A percentile compares a stretch with the other conserved stretches of the same genome.
Conservation (phyloP, 164 flowering plant species). For the Vitis vinifera region DNA sequence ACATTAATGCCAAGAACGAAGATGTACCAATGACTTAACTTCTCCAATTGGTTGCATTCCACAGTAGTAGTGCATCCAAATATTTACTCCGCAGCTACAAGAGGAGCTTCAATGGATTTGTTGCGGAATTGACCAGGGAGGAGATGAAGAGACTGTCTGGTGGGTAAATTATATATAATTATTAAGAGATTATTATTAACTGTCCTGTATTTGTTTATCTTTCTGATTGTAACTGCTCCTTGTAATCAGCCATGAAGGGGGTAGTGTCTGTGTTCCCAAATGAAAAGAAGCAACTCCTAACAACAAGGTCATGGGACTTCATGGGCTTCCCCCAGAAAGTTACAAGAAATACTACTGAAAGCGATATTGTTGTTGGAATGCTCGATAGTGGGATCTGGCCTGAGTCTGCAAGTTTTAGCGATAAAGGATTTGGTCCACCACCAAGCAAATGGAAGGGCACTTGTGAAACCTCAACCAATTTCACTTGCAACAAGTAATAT, state of each 20-base stretch:
- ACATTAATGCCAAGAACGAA: no score
- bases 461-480: conserved; percentile 38
- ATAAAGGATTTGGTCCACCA: conserved; percentile 34
- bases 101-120: no score
- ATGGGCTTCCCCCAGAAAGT: conserved; percentile 38
- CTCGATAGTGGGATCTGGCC: conserved; percentile 67
- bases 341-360: conserved; percentile 30
- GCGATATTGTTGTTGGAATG: conserved; percentile 49
- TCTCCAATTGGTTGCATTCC: no score
- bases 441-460: conserved; percentile 72
- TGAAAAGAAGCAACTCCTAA: conserved; percentile 3
- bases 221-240: no score
- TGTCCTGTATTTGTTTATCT: no score
- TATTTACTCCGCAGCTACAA: no score
- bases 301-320: conserved; percentile 67
- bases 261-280: conserved; percentile 33
- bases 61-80: no score
- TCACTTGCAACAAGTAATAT: conserved; percentile 69
- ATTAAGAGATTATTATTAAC: no score
- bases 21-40: no score
- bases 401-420: conserved; percentile 53
- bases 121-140: no score
- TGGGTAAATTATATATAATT: no score
- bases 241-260: conserved; percentile 38
- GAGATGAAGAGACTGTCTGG: no score